Base-by-base conservation (phyloP, 2,329 filamentous ascomycete genomes). In the Fusarium chaquense region DNA sequence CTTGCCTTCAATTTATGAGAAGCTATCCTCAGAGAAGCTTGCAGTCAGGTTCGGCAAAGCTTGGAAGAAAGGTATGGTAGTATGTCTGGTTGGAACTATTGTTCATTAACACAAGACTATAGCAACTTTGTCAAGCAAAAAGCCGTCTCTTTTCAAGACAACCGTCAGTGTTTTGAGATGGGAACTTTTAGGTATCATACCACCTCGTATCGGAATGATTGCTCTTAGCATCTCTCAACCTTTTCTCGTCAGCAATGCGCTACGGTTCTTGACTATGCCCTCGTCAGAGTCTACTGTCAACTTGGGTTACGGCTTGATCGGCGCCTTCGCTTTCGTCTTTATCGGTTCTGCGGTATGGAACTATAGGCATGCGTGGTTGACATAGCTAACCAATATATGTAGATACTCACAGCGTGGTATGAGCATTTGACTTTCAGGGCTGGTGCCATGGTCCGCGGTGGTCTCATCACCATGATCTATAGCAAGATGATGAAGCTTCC, bases 241-340 rank as follows among this genome's bases (percentile, higher is more conserved):
- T 2, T 77, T 76, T n/a, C 73, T 78, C 6, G 58, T 76, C 4
- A 74, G 74, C n/a, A 68, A 73, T 20, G 70, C 74, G 0, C n/a
- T 78, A 1, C 74, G 73, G 3, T 77, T 77, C 20, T 67, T 77
- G 20, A 62, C 72, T 15, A 67, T 74, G 62, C 66, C 74, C 1
- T 61, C 71, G 2, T 68, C 73, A 3, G 71, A 76, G 4, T 62
- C 72, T 0, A 71, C 70, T 4, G 67, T 58, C 20, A 76, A 77
- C 28, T 32, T 76, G 8, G 78, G 77, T 1, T 78, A 79, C 32
- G 74, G 78, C 1, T 59, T 79, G 32, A 77, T 79, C 5, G 75
- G 71, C 5, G 78, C 76, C 1, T 78, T 78, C 47, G 72, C 75
- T 4, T 57, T 78, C 7, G 76, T 79, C 4, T 79, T 77, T 30